Base-by-base conservation (phyloP, 306 rosid genomes). In the Cicer bijugum region DNA sequence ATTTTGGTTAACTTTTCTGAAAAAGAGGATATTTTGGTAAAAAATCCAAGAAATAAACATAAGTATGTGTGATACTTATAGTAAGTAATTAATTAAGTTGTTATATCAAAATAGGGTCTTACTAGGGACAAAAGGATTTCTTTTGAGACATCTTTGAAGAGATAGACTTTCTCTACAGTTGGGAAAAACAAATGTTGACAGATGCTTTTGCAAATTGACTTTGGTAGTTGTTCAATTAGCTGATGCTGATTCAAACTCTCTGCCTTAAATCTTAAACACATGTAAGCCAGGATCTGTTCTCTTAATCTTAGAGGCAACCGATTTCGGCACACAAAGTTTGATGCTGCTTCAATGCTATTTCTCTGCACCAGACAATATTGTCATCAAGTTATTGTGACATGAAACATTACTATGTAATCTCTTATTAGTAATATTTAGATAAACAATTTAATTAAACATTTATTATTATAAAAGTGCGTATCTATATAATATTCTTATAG, bases 201-300 rank as follows among this genome's bases (percentile, higher is more conserved):
- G 47, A 94, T 94, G 92, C 84, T 72, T 71, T 85, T 86, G 84
- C 89, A 83, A 52, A 94, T 91, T 0, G 98, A 91, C 71, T 91
- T 89, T 10, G 98, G 98, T 16, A 94, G 85, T 81, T 91, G 97
- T 20, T 91, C 96, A 44, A 94, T 79, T 42, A 94, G 85, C 1
- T 83, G 91, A 28, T 91, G 89, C 72, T 91, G 96, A 75, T 91
- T 94, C 81, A 94, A 82, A 73, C 87, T 88, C 84, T 89, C 97
- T 7, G 97, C 98, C 86, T 89, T 94, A 63, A 88, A 94, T 82
- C 96, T 88, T 76, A 91, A 82, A 53, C 96, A 94, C 96, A 94
- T 94, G 42, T 91, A 94, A n/a, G 92, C 96, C 67, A 91, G 42
- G 51, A 94, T 94, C 61, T 94, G 97, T 50, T 83, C 85, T 72